These are phyloP conservation scores for Solanum bulbocastanum DNA, from an alignment of 257 asterid genomes.

Conservation along the genomic window DNA sequence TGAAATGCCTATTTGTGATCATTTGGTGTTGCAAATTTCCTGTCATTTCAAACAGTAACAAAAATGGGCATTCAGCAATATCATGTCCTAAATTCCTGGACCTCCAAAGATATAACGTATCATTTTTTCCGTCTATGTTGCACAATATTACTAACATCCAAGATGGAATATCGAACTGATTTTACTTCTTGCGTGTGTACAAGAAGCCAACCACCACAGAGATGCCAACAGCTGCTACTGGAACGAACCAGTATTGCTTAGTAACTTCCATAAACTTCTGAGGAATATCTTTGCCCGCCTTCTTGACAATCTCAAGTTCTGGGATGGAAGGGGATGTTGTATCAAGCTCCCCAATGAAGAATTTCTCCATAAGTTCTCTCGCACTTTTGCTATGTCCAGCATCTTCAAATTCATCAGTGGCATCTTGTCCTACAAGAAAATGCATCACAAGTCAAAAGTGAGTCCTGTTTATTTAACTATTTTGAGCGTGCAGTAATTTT, in stretches of 20 bases:
- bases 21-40: not conserved
- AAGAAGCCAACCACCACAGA: conserved; percentile 44
- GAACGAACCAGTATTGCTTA: conserved; percentile 64
- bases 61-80: not conserved
- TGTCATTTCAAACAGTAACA: not conserved
- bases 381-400: conserved; percentile 90
- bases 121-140: not conserved
- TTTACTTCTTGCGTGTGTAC: conserved; percentile 49
- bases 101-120: not conserved
- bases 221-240: conserved; percentile 46
- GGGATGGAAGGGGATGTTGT: conserved; percentile 40
- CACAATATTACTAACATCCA: not conserved
- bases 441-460: not conserved
- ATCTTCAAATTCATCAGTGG: conserved; percentile 91
- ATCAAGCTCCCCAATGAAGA: conserved; percentile 83
- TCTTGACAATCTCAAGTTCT: conserved; percentile 39
- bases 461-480: not conserved
- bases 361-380: conserved; percentile 64
- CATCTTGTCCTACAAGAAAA: conserved; percentile 57
- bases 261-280: conserved; percentile 29
- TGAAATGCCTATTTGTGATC: not conserved
- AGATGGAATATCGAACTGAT: not conserved
- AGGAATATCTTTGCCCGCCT: conserved; percentile 14
- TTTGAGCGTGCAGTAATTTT: not conserved
- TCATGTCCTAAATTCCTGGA: not conserved